Percentiles rank a stretch among this genome's conserved stretches.
phyloP scores from a whole-genome alignment of 805 yeast genomes.

The Saturnispora serradocipensis region DNA sequence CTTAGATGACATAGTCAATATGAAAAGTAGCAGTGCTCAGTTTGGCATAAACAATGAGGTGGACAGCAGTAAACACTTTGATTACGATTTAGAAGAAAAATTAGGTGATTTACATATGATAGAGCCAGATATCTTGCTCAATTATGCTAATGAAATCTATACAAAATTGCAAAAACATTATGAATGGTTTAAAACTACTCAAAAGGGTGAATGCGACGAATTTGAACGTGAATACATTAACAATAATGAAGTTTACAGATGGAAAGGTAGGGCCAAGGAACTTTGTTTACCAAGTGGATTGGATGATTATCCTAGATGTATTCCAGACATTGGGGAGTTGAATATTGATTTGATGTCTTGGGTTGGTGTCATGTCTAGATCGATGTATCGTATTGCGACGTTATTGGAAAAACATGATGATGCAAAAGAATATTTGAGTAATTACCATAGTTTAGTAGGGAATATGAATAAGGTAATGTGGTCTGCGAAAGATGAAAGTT shows the following conservation, averaged over 20 bases:
- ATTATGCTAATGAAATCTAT: conserved; percentile 57
- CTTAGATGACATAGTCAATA: conserved; percentile 28
- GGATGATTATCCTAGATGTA: conserved; percentile 91
- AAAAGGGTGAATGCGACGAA: conserved; percentile 62
- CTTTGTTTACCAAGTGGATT: conserved; percentile 90
- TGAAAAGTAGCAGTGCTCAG: conserved; percentile 4
- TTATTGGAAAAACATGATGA: conserved; percentile 54
- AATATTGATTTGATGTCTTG: conserved; percentile 86
- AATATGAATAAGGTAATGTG: conserved; percentile 76
- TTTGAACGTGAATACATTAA: conserved; percentile 54
- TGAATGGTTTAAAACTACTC: conserved; percentile 78
- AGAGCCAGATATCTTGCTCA: conserved; percentile 49
- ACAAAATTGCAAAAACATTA: conserved; percentile 72
- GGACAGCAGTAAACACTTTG: conserved; percentile 12
- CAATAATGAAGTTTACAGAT: conserved; percentile 62
- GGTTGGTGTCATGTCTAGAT: conserved; percentile 87
- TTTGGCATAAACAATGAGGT: conserved; percentile 23
- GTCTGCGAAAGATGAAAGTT: conserved; percentile 55
- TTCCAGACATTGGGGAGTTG: conserved; percentile 80
- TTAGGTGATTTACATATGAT: conserved; percentile 45
- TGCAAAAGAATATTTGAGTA: conserved; percentile 38
- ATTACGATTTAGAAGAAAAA: conserved; percentile 21
- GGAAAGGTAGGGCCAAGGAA: conserved; percentile 84
- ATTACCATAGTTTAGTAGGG: conserved; percentile 45
- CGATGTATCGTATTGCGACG: conserved; percentile 66